These are phyloP conservation scores for Colletotrichum aenigma DNA, from an alignment of 2,329 filamentous ascomycete species.

Conservation along the genomic window DNA sequence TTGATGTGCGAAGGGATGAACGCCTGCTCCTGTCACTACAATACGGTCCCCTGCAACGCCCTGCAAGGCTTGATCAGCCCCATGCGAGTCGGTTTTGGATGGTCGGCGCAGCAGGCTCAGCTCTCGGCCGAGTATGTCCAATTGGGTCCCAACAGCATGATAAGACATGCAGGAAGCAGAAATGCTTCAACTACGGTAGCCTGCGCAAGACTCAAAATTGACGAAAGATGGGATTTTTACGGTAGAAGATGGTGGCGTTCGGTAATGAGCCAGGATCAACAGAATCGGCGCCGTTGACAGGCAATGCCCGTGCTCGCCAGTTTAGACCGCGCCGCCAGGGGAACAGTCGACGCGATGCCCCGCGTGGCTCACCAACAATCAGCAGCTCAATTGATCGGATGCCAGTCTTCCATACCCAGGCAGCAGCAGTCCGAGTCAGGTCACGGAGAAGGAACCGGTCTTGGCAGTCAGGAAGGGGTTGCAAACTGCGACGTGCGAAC, in stretches of 20 bases:
- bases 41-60: neutral
- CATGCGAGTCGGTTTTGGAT: neutral
- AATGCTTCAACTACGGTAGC: neutral
- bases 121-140: neutral
- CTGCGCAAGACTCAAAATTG: neutral
- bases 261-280: neutral
- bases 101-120: neutral
- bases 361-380: neutral
- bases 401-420: neutral
- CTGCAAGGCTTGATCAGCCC: neutral
- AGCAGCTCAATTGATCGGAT: neutral
- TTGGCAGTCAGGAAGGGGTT: neutral
- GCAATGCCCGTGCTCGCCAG: neutral
- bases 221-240: neutral
- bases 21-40: neutral
- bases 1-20: neutral
- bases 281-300: neutral
- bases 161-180: neutral
- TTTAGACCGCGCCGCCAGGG: neutral
- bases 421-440: neutral
- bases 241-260: neutral
- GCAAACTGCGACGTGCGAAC: neutral
- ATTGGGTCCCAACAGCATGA: neutral
- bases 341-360: neutral
- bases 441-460: neutral